Conservation (phyloP, 2,329 filamentous ascomycete genomes). For the Blastomyces gilchristii region DNA sequence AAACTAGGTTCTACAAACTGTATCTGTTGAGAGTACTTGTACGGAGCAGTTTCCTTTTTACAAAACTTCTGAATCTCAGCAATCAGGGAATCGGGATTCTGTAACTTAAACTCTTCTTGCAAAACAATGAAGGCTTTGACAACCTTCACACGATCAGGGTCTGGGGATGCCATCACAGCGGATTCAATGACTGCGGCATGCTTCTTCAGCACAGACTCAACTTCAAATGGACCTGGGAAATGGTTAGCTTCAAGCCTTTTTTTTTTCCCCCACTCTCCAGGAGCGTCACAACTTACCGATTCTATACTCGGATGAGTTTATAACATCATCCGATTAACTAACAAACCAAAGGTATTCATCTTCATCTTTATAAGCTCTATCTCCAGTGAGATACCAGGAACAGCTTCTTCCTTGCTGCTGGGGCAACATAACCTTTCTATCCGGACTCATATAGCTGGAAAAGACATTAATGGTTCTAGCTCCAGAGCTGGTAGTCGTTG, state of each 20-base stretch:
- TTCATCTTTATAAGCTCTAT: constrained; percentile 25
- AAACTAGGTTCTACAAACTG: constrained; percentile 31
- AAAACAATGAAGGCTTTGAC: constrained; percentile 36
- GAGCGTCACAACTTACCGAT: constrained; percentile 16
- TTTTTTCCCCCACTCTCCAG: background rate
- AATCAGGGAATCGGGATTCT: constrained; percentile 17
- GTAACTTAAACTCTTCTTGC: constrained; percentile 18
- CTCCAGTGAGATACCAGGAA: constrained; percentile 30
- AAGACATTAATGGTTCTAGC: constrained; percentile 12
- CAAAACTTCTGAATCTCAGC: constrained; percentile 33
- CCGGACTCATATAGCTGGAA: constrained; percentile 9
- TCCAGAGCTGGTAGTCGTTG: constrained; percentile 11
- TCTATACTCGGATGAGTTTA: constrained; percentile 33
- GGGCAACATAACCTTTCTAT: constrained; percentile 9
- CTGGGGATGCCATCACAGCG: constrained; percentile 33
- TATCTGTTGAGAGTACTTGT: constrained; percentile 34
- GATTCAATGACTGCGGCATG: constrained; percentile 33
- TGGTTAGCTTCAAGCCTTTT: background rate
- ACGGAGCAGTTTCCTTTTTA: constrained; percentile 32
- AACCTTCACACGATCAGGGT: constrained; percentile 29
- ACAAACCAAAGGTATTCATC: constrained; percentile 32
- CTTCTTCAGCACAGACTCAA: constrained; percentile 34
- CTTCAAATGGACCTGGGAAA: constrained; percentile 31
- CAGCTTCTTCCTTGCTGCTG: constrained; percentile 9
- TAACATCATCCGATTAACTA: constrained; percentile 30